Evolutionary conservation across 1,284 basidiomycete species (phyloP).

Genomic region (Vanrija sp.): DNA sequence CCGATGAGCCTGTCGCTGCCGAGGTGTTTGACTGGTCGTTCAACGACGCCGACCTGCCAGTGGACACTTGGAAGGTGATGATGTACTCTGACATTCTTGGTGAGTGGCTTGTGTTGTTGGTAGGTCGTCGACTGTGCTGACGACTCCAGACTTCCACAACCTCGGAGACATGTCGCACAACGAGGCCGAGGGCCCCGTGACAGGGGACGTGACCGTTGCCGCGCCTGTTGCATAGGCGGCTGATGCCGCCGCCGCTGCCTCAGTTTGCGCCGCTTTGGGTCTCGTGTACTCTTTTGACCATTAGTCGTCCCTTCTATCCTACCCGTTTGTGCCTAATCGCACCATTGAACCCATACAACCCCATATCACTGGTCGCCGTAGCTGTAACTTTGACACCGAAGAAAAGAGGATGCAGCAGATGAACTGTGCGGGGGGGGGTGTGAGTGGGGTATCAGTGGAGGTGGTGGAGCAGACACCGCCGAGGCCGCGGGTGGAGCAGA

Average conservation of each 20-base stretch:
- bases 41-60: conserved; percentile 98
- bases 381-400: background rate
- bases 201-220: conserved; percentile 36
- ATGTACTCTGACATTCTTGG: conserved; percentile 95
- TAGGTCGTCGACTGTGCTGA: background rate
- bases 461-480: too few relatives aligned
- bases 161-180: conserved; percentile 48
- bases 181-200: conserved; percentile 47
- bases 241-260: background rate
- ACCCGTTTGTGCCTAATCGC: background rate
- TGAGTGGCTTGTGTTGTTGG: conserved; percentile 46
- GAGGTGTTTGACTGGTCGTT: conserved; percentile 99
- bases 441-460: background rate
- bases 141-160: conserved; percentile 53
- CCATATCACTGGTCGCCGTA: background rate
- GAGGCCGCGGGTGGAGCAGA: too few relatives aligned
- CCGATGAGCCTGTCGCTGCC: conserved; percentile 89
- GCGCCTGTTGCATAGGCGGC: conserved; percentile 21
- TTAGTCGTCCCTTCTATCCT: too few relatives aligned
- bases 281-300: background rate
- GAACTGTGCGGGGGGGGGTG: background rate
- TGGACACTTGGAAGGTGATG: conserved; percentile 99
- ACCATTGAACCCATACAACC: background rate
- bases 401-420: background rate
- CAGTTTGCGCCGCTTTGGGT: background rate